Evolutionary conservation across 148 eudicot genomes (phyloP).

Genomic region (Beta vulgaris): DNA sequence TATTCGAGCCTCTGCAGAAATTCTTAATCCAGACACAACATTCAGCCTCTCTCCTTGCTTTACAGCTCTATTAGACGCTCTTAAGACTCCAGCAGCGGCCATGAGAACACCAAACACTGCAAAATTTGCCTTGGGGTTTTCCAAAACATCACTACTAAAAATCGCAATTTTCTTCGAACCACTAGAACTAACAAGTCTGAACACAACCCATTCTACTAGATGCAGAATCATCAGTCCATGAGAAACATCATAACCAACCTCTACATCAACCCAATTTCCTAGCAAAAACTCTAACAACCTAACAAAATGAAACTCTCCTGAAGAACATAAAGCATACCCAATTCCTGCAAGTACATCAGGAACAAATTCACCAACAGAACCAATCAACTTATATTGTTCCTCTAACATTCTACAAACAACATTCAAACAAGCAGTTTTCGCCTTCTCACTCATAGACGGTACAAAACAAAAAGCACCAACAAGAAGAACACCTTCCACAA

Average conservation of each 20-base stretch:
- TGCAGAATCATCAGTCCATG: conserved; percentile 79
- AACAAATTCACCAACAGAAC: conserved; percentile 41
- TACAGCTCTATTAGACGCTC: conserved; percentile 55
- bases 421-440: conserved; percentile 53
- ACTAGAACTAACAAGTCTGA: conserved; percentile 39
- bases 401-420: conserved; percentile 57
- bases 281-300: conserved; percentile 53
- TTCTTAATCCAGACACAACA: conserved; percentile 35
- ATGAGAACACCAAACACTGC: conserved; percentile 56
- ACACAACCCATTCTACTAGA: conserved; percentile 82
- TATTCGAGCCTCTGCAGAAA: conserved; percentile 53
- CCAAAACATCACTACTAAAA: conserved; percentile 43
- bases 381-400: conserved; percentile 42
- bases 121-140: conserved; percentile 36
- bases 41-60: conserved; percentile 30
- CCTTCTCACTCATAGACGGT: conserved; percentile 49
- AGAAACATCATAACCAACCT: conserved; percentile 40
- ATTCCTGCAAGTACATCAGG: conserved; percentile 73
- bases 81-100: conserved; percentile 86
- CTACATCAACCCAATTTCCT: conserved; percentile 53
- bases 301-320: conserved; percentile 38
- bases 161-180: conserved; percentile 45
- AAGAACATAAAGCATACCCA: conserved; percentile 80
- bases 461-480: conserved; percentile 65
- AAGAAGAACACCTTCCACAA: conserved; percentile 66